Percentiles rank a stretch among this genome's conserved stretches.
Conservation (phyloP, 768 basidiomycete species). For the Russula abietina region DNA sequence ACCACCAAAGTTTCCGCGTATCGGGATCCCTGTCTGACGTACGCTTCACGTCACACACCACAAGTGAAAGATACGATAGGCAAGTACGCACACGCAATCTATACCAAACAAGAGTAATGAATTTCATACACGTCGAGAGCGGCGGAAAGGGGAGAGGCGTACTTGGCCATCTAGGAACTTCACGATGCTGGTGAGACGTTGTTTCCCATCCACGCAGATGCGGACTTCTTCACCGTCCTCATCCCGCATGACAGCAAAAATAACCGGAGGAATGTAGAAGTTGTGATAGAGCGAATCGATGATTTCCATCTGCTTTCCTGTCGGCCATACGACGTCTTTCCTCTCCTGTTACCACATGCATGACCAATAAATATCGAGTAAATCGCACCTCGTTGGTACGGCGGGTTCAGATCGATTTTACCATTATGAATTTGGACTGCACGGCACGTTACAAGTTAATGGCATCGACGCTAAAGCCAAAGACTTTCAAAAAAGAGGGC, state of each 20-base stretch:
- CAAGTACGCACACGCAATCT: slow-evolving; percentile 50
- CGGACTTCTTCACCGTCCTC: slow-evolving; percentile 40
- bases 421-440: slow-evolving; percentile 64
- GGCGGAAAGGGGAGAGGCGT: background rate
- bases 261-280: slow-evolving; percentile 47
- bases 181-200: slow-evolving; percentile 44
- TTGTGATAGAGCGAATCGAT: slow-evolving; percentile 50
- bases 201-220: slow-evolving; percentile 50
- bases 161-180: slow-evolving; percentile 42
- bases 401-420: slow-evolving; percentile 60
- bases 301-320: slow-evolving; percentile 53
- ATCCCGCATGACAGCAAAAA: slow-evolving; percentile 38
- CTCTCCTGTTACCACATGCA: background rate
- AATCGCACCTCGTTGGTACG: slow-evolving; percentile 62
- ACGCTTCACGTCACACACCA: slow-evolving; percentile 25
- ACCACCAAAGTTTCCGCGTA: slow-evolving; percentile 62
- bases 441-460: background rate
- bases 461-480: background rate
- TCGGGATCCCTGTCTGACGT: slow-evolving; percentile 46
- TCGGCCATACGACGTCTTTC: slow-evolving; percentile 72
- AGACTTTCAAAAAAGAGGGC: background rate
- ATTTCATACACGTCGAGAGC: background rate
- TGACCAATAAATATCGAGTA: background rate
- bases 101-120: slow-evolving; percentile 8
- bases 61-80: slow-evolving; percentile 11